A percentile compares a stretch with the other conserved stretches of the same genome.
Evolutionary conservation across 2,329 filamentous ascomycete species (phyloP).

Genomic region (Scortechinia acanthostroma): DNA sequence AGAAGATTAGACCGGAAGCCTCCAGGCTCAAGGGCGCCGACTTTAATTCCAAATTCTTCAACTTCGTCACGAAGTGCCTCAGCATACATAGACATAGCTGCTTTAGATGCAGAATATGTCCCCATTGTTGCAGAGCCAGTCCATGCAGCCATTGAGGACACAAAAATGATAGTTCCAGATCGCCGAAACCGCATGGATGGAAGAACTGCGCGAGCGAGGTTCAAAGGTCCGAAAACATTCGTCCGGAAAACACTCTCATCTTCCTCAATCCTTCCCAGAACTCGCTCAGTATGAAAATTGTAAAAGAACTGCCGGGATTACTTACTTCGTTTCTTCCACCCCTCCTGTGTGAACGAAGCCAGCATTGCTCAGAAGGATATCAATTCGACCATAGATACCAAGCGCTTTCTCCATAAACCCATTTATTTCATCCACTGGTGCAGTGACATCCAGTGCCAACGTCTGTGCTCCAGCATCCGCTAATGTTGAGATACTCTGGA

Average conservation of each 20-base stretch:
- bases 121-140: conserved; percentile 12
- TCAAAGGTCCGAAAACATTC: conserved; percentile 26
- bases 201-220: conserved; percentile 21
- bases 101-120: conserved; percentile 25
- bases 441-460: conserved; percentile 37
- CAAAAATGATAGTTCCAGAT: conserved; percentile 22
- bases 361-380: conserved; percentile 25
- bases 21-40: conserved; percentile 36
- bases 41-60: conserved; percentile 25
- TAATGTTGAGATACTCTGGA: conserved; percentile 28
- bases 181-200: conserved; percentile 21
- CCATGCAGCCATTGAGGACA: conserved; percentile 22
- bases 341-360: conserved; percentile 12
- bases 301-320: not conserved
- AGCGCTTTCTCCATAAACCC: conserved; percentile 20
- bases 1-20: conserved; percentile 44
- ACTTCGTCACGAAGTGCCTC: conserved; percentile 30
- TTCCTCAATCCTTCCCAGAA: not conserved
- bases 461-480: conserved; percentile 29
- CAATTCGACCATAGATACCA: conserved; percentile 17
- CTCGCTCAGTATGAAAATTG: not conserved
- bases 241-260: no score
- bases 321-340: conserved; percentile 15
- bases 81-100: conserved; percentile 14
- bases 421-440: conserved; percentile 22